Evolutionary conservation across 192 early-diverging fungal species (phyloP).

Genomic region (Ambispora gerdemannii): DNA sequence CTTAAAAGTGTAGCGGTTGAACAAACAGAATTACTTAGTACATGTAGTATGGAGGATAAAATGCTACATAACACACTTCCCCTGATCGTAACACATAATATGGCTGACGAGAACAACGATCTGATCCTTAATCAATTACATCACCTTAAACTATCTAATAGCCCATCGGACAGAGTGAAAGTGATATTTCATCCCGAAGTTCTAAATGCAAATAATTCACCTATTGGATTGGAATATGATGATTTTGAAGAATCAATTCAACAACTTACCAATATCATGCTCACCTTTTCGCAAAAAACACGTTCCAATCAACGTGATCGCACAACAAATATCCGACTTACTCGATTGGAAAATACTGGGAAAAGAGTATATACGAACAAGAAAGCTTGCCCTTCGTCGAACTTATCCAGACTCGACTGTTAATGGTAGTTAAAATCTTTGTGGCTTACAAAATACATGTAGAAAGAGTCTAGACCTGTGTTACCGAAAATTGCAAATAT

Average conservation of each 20-base stretch:
- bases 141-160: conserved; percentile 81
- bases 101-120: conserved; percentile 80
- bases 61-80: conserved; percentile 79
- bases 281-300: conserved; percentile 90
- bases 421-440: conserved; percentile 59
- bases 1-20: conserved; percentile 45
- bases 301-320: conserved; percentile 97
- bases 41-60: conserved; percentile 90
- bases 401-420: conserved; percentile 86
- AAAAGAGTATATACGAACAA: conserved; percentile 93
- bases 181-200: conserved; percentile 98
- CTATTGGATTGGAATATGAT: conserved; percentile 92
- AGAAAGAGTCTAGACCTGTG: conserved; percentile 82
- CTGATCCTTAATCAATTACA: conserved; percentile 83
- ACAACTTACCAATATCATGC: conserved; percentile 84
- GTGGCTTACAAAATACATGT: conserved; percentile 51
- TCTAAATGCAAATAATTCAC: conserved; percentile 90
- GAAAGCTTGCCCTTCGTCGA: conserved; percentile 86
- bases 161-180: conserved; percentile 88
- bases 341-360: conserved; percentile 99
- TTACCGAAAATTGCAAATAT: conserved; percentile 68
- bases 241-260: conserved; percentile 95
- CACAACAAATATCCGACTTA: conserved; percentile 89
- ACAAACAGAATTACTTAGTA: conserved; percentile 64
- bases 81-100: conserved; percentile 97